Evolutionary conservation across 805 yeast species (phyloP).

Genomic region (Metschnikowia sp.): DNA sequence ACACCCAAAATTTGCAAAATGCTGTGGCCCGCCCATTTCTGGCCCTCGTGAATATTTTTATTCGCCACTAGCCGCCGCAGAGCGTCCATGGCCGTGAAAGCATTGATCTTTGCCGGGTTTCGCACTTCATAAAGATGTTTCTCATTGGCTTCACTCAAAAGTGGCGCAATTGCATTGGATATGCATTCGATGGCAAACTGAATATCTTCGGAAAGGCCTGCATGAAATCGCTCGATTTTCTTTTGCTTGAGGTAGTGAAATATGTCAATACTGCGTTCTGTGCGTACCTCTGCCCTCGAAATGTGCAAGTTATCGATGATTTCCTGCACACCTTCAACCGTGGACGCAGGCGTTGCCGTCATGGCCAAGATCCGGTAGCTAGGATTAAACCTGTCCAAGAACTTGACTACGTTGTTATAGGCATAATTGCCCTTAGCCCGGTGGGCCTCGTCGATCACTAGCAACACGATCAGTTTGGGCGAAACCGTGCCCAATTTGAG

Average conservation of each 20-base stretch:
- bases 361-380: constrained; percentile 77
- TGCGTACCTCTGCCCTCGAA: constrained; percentile 77
- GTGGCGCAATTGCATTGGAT: constrained; percentile 65
- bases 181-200: constrained; percentile 51
- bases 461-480: constrained; percentile 68
- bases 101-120: constrained; percentile 67
- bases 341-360: constrained; percentile 95
- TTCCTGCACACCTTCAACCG: constrained; percentile 82
- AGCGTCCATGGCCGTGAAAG: constrained; percentile 67
- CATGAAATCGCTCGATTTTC: constrained; percentile 55
- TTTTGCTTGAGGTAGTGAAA: constrained; percentile 72
- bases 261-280: constrained; percentile 81
- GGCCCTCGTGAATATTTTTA: constrained; percentile 58
- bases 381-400: constrained; percentile 53
- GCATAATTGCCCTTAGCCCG: constrained; percentile 89
- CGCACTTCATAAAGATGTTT: constrained; percentile 59
- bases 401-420: constrained; percentile 76
- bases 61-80: constrained; percentile 55
- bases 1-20: constrained; percentile 60
- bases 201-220: constrained; percentile 54
- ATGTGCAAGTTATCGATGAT: constrained; percentile 71
- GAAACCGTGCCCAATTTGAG: constrained; percentile 67
- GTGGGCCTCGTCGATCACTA: constrained; percentile 95
- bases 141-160: constrained; percentile 59
- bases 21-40: constrained; percentile 69